These are phyloP conservation scores for Macadamia tetraphylla DNA, from an alignment of 164 flowering plant species.

Conservation along the genomic window DNA sequence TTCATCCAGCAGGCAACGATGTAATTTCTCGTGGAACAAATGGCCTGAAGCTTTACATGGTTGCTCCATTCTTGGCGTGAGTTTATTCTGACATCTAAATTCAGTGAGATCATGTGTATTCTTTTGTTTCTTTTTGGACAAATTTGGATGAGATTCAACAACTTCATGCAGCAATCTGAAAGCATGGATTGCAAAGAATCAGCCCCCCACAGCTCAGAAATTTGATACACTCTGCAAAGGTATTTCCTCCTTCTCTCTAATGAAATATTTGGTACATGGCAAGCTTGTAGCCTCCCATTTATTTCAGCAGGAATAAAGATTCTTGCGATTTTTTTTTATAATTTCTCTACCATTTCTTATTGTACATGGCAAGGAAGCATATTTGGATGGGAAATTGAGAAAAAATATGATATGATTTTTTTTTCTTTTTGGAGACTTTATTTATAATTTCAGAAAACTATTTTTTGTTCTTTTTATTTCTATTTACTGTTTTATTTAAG, in stretches of 20 bases:
- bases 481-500: background rate
- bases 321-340: no score
- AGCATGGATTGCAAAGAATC: slow-evolving; percentile 71
- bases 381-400: no score
- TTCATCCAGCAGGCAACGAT: slow-evolving; percentile 62
- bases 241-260: slow-evolving; percentile 16
- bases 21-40: slow-evolving; percentile 63
- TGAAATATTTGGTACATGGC: background rate
- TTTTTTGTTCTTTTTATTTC: no score
- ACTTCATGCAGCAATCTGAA: slow-evolving; percentile 58
- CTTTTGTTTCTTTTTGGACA: background rate
- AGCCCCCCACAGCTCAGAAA: slow-evolving; percentile 42
- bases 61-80: slow-evolving; percentile 79
- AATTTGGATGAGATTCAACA: background rate
- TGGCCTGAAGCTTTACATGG: slow-evolving; percentile 94
- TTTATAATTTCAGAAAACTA: no score
- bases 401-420: no score
- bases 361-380: no score
- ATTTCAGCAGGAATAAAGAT: background rate
- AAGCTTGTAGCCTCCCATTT: background rate
- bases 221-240: slow-evolving; percentile 60
- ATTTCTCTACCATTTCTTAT: no score
- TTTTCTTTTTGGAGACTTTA: no score
- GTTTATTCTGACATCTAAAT: slow-evolving; percentile 16
- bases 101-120: background rate